A percentile compares a stretch with the other conserved stretches of the same genome.
Evolutionary conservation across 2,329 filamentous ascomycete genomes (phyloP).

Genomic region (Fusarium sarcochroum): DNA sequence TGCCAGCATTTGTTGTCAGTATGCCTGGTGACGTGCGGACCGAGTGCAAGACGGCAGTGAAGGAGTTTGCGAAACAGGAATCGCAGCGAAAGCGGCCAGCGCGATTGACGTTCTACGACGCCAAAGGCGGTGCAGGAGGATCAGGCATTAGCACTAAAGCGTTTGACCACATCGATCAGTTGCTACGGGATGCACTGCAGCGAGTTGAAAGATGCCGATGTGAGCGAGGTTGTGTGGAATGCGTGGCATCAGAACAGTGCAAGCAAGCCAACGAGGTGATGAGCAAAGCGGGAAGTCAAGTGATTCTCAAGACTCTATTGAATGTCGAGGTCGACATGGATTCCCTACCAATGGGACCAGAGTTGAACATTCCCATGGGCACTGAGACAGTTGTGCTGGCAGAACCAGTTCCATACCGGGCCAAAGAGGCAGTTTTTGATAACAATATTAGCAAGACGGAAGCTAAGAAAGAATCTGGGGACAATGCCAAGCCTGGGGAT

Average conservation of each 20-base stretch:
- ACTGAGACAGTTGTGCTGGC: constrained; percentile 88
- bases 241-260: constrained; percentile 87
- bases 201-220: constrained; percentile 84
- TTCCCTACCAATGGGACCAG: constrained; percentile 86
- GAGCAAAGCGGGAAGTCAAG: constrained; percentile 89
- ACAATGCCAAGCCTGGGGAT: constrained; percentile 20
- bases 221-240: constrained; percentile 87
- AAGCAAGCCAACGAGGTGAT: constrained; percentile 91
- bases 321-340: constrained; percentile 86
- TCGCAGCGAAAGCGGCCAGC: constrained; percentile 85
- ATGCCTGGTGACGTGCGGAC: constrained; percentile 93
- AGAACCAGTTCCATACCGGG: constrained; percentile 69
- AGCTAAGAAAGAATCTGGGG: constrained; percentile 29
- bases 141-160: constrained; percentile 92
- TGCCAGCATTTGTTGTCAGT: constrained; percentile 92
- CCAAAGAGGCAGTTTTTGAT: constrained; percentile 29
- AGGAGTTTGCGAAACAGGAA: constrained; percentile 84
- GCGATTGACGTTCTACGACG: constrained; percentile 92
- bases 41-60: constrained; percentile 90
- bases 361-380: constrained; percentile 76
- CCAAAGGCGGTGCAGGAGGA: constrained; percentile 87
- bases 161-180: constrained; percentile 89
- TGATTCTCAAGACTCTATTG: constrained; percentile 83
- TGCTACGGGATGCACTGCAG: constrained; percentile 81
- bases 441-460: not conserved